Evolutionary conservation across 306 rosid species (phyloP).

Genomic region (Potentilla sterilis): DNA sequence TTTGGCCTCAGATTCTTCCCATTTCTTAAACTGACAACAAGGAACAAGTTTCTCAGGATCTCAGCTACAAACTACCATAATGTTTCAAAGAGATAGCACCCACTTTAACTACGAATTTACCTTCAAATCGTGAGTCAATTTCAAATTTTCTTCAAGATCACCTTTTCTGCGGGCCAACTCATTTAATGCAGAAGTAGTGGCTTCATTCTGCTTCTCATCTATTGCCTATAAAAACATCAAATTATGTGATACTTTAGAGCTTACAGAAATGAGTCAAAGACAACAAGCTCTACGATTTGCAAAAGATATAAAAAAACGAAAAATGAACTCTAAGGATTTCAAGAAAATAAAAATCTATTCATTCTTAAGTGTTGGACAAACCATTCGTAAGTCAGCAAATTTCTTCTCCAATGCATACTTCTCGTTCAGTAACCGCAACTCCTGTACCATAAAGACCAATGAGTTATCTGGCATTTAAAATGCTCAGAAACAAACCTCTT

Average conservation of each 20-base stretch:
- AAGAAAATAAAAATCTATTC: slow-evolving; percentile 5
- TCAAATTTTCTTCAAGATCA: slow-evolving; percentile 82
- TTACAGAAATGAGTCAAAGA: slow-evolving; percentile 17
- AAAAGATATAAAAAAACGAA: background rate
- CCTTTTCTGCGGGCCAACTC: slow-evolving; percentile 81
- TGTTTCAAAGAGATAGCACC: background rate
- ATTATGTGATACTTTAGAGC: slow-evolving; percentile 2
- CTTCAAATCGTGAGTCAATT: slow-evolving; percentile 79
- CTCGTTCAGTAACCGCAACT: slow-evolving; percentile 69
- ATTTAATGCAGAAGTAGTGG: slow-evolving; percentile 63
- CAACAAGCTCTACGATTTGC: background rate
- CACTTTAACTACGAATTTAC: slow-evolving; percentile 32
- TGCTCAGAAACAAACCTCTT: slow-evolving; percentile 5
- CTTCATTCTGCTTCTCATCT: slow-evolving; percentile 90
- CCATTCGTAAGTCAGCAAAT: slow-evolving; percentile 88
- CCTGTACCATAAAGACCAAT: slow-evolving; percentile 52
- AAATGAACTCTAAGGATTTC: background rate
- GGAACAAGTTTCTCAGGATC: background rate
- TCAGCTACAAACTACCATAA: background rate
- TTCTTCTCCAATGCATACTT: slow-evolving; percentile 81
- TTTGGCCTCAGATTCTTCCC: background rate
- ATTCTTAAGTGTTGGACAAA: slow-evolving; percentile 40
- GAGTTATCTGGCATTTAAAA: slow-evolving; percentile 15
- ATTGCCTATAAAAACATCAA: slow-evolving; percentile 50
- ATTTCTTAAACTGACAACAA: background rate